phyloP scores from a whole-genome alignment of 345 rosid species.

The Populus davidiana region DNA sequence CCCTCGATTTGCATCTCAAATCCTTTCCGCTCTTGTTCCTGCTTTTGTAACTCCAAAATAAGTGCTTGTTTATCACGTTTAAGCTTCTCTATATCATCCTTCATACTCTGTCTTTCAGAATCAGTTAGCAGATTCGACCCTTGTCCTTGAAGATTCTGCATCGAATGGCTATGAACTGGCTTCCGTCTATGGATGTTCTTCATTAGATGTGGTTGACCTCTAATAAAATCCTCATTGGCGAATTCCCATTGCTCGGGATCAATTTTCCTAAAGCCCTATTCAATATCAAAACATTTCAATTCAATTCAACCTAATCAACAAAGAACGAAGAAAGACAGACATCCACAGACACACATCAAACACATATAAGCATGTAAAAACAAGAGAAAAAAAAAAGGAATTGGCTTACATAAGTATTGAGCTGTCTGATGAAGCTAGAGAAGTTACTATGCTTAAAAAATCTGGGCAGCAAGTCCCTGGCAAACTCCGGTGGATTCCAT shows the following conservation, averaged over 20 bases:
- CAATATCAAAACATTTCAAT: slow-evolving; percentile 13
- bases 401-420: slow-evolving; percentile 78
- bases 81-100: slow-evolving; percentile 60
- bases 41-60: slow-evolving; percentile 45
- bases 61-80: slow-evolving; percentile 55
- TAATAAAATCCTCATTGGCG: slow-evolving; percentile 74
- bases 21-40: slow-evolving; percentile 54
- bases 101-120: slow-evolving; percentile 58
- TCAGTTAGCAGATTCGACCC: slow-evolving; percentile 51
- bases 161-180: slow-evolving; percentile 91
- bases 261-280: slow-evolving; percentile 77
- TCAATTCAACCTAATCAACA: neutral
- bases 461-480: slow-evolving; percentile 70
- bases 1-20: slow-evolving; percentile 51
- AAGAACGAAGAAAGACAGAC: neutral
- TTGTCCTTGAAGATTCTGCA: slow-evolving; percentile 52
- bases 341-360: too few relatives aligned
- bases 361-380: neutral
- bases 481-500: slow-evolving; percentile 69
- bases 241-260: slow-evolving; percentile 97
- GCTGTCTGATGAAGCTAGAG: slow-evolving; percentile 97
- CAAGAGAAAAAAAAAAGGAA: neutral
- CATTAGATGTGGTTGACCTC: slow-evolving; percentile 68
- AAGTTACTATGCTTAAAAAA: slow-evolving; percentile 91
- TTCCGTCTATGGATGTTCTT: slow-evolving; percentile 88